Evolutionary conservation across 306 rosid species (phyloP), one percentile per base, ranked within the genome.

Genomic region (Bauhinia variegata): DNA sequence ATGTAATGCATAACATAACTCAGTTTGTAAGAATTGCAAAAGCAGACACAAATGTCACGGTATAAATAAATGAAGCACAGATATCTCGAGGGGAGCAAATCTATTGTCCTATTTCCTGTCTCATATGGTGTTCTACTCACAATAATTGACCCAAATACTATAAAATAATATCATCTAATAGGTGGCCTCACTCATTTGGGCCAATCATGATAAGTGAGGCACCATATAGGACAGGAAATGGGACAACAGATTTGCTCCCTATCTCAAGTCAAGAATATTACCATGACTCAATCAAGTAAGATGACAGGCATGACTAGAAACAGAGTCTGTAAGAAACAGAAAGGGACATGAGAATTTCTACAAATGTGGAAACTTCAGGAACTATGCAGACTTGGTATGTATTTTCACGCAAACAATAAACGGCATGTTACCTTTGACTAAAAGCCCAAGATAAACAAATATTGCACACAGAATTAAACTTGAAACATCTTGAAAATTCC

Each of bases 401-500:
- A 23, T 23, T 23, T 23, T 23, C 28, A 23, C 28, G 2, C 28
- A 23, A 23, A 23, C 28, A 1, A 23, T 23, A 23, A 1, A 23
- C 2, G 1, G 8, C 46, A 68, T 41, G 73, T 34, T 55, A 41
- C 15, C 13, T 63, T 68, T 60, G 54, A 42, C 67, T 48, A 54
- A 51, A 60, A 56, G 67, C 28, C 34, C 64, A 73, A 68, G 72
- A 46, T 66, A 53, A 43, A 48, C 4, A 5, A 11, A 12, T 12
- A 36, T 57, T 36, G 8, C 56, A 59, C 23, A 41, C 38, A 67
- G 34, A 28, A 57, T 6, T 13, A 14, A 80, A 51, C 58, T 7
- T 44, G 54, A 63, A 23, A 58, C 60, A 46, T 52, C 62, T 23
- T 41, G 66, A 16, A 47, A 49, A 72, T 66, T 63, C 49, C 36